Evolutionary conservation across 2,329 filamentous ascomycete species (phyloP), one percentile per base, ranked within the genome.

Genomic region (Pseudopithomyces maydicus): DNA sequence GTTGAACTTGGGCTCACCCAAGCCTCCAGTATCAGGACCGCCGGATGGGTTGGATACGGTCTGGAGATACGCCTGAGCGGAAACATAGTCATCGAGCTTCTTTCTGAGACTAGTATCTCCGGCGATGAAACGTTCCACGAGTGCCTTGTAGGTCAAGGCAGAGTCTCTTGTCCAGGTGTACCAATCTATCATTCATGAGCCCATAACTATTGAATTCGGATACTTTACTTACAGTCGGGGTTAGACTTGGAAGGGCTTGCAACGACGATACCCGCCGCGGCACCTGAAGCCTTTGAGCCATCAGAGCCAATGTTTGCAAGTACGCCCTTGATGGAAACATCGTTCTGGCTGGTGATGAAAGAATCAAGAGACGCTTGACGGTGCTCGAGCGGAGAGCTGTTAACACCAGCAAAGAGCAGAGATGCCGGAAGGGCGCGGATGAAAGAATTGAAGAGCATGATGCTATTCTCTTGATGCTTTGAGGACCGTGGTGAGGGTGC

Each of bases 111-210:
- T 74, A 1, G 79, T 75, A 62, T 89, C 83, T 42, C 88, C 89
- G 48, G 78, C 78, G 56, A 85, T 78, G 70, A 92, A 89, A 19
- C 84, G 80, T 65, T 93, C 90, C 8, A 90, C 79, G 15, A 93
- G 75, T 22, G 80, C 79, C 76, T 91, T 91, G 78, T 90, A 85
- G 2, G 86, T 85, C 29, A 93, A 80, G 22, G 87, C 88, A 15
- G 88, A 84, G 72, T 94, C 90, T 67, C 90, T 80, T 1, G 88
- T 91, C 90, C 90, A 94, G 1, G 89, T 91, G 69, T 87, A 93
- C 69, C 84, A 92, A 74, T 93, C 89, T 91, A 58, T 44, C 14
- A 29, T 8, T 32, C 22, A 15, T 19, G 7, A 46, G n/a, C 23
- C 26, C 3, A 26, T 32, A 4, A 29, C 32, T 5, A n/a, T 15